Evolutionary conservation across 441 rosid species (phyloP).

Genomic region (Bruguiera hainesii): DNA sequence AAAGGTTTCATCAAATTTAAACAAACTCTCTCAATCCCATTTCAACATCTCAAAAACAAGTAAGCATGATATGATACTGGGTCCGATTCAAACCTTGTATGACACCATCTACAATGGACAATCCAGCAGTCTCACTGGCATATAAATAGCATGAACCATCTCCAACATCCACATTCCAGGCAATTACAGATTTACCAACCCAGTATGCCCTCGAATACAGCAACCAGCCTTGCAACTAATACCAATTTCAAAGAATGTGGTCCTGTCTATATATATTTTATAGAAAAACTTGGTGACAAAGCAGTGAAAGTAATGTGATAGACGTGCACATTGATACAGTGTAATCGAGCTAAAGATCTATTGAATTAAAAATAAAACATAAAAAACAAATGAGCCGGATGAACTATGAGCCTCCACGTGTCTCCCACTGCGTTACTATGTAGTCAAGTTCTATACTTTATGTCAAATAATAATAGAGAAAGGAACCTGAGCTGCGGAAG

Average conservation of each 20-base stretch:
- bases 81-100: constrained; percentile 47
- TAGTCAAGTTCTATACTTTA: not conserved
- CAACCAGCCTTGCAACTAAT: constrained; percentile 53
- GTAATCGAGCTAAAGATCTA: no score
- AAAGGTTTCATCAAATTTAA: constrained; percentile 7
- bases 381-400: no score
- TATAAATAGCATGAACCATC: constrained; percentile 69
- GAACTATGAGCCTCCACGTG: no score
- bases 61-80: not conserved
- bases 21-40: not conserved
- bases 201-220: constrained; percentile 66
- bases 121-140: constrained; percentile 57
- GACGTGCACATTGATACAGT: no score
- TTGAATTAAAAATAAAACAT: no score
- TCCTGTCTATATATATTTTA: no score
- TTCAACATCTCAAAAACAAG: not conserved
- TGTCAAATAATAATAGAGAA: not conserved
- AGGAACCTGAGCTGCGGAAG: constrained; percentile 44
- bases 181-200: constrained; percentile 61
- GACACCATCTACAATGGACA: constrained; percentile 50
- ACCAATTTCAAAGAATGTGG: no score
- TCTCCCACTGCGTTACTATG: no score
- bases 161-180: constrained; percentile 71
- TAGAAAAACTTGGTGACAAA: not conserved
- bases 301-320: no score